Base-by-base conservation (phyloP, 2,329 filamentous ascomycete species). In the Pochonia chlamydosporia region DNA sequence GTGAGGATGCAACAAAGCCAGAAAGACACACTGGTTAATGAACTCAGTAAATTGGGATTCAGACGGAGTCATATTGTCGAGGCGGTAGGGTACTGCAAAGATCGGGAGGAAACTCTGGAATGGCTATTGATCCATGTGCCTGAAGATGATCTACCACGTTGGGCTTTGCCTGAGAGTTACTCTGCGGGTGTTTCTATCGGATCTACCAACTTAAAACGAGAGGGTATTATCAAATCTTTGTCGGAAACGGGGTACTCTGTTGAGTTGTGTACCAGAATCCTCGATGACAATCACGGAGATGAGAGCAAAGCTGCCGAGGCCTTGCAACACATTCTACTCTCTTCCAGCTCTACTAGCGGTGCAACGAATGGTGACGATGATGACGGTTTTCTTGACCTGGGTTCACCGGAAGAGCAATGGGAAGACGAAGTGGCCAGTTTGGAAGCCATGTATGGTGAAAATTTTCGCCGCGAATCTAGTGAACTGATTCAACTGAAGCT, bases 41-140 rank as follows among this genome's bases (percentile, higher is more conserved):
- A 95, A 57, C 76, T 97, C 30, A 75, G 75, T 20, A 78, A 74
- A n/a, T 76, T 95, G 43, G 91, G 89, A 0, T 99, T 99, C 64
- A 83, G 92, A n/a, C 77, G 75, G 57, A 95, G 86, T 58, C 93
- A 99, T 61, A 81, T 91, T 35, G 83, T 95, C 60, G 93, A 99
- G 68, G 92, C 93, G 8, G 81, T 87, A 1, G 82, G 82, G 39
- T 82, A 91, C 58, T 96, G 91, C 70, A 95, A 92, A 64, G 90
- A 96, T 62, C 79, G 86, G 25, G 91, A 96, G 63, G 93, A 99
- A 67, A 85, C 89, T 14, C 75, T 99, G 3, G 92, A 97, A 64
- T 99, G 93, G 93, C 76, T 99, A 14, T 77, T 99, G 42, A 91
- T 97, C 44, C 92, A 99, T 66, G 90, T 99, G 3, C 93, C 93